A percentile compares a stretch with the other conserved stretches of the same genome.
Conservation (phyloP, 805 yeast genomes). For the Schizosaccharomyces osmophilus region DNA sequence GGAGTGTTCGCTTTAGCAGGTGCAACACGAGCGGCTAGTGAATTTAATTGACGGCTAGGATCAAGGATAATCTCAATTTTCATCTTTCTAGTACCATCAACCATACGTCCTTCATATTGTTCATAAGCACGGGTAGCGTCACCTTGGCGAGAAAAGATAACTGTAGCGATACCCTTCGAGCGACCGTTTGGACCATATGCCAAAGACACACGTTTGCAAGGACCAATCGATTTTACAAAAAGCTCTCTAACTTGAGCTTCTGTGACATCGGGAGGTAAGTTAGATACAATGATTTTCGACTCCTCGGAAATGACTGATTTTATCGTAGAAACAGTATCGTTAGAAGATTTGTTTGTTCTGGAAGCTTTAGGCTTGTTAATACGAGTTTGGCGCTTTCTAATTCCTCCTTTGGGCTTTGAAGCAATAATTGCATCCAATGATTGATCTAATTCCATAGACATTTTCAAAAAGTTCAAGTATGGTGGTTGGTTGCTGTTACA, state of each 20-base stretch:
- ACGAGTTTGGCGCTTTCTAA: conserved; percentile 10
- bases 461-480: conserved; percentile 11
- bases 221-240: conserved; percentile 69
- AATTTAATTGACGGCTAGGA: conserved; percentile 32
- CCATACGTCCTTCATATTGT: conserved; percentile 76
- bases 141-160: conserved; percentile 43
- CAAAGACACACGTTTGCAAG: conserved; percentile 44
- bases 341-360: conserved; percentile 14
- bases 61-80: conserved; percentile 64
- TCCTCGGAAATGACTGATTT: conserved; percentile 23
- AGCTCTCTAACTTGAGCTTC: conserved; percentile 35
- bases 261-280: conserved; percentile 21
- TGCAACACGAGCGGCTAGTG: conserved; percentile 32
- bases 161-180: conserved; percentile 78
- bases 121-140: conserved; percentile 58
- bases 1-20: conserved; percentile 4
- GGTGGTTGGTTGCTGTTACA: not conserved
- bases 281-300: conserved; percentile 63
- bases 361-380: conserved; percentile 5
- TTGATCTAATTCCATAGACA: conserved; percentile 71
- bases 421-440: conserved; percentile 88
- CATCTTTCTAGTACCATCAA: conserved; percentile 60
- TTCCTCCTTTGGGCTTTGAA: conserved; percentile 17
- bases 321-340: conserved; percentile 13
- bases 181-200: conserved; percentile 70